phyloP scores from a whole-genome alignment of 495 filamentous ascomycete species.

The Annulohypoxylon stygium region DNA sequence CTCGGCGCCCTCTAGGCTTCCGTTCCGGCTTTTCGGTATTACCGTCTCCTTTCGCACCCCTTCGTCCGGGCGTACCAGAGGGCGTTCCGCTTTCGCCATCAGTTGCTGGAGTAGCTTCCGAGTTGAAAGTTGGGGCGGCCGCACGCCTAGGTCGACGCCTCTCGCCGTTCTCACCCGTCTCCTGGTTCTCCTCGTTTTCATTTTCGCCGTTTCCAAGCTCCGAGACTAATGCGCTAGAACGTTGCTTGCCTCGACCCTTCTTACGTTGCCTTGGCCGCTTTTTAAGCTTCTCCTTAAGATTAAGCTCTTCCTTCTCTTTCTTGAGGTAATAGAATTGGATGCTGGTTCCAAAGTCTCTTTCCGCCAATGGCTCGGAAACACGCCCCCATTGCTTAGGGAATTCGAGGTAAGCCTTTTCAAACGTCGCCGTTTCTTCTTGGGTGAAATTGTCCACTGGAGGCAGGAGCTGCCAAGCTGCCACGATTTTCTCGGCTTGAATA shows the following conservation, averaged over 20 bases:
- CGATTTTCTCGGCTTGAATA: conserved; percentile 73
- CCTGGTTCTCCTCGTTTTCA: conserved; percentile 65
- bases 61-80: conserved; percentile 62
- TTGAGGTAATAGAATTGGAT: conserved; percentile 97
- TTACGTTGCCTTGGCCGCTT: conserved; percentile 75
- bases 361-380: conserved; percentile 79
- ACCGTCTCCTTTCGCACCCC: conserved; percentile 65
- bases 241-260: conserved; percentile 70
- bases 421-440: conserved; percentile 78
- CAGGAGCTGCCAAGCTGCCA: conserved; percentile 77
- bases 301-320: conserved; percentile 87
- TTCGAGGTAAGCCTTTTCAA: conserved; percentile 83
- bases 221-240: conserved; percentile 81
- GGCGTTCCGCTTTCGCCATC: conserved; percentile 69
- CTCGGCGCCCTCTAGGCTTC: conserved; percentile 63
- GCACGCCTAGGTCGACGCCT: conserved; percentile 66
- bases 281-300: conserved; percentile 87
- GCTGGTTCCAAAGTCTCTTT: conserved; percentile 83
- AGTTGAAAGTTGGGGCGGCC: conserved; percentile 65
- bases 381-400: conserved; percentile 93
- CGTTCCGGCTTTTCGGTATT: conserved; percentile 67
- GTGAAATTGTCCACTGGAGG: conserved; percentile 88
- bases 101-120: conserved; percentile 59
- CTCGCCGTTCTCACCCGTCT: conserved; percentile 65
- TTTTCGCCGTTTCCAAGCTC: conserved; percentile 74